Conservation (phyloP, 2,329 filamentous ascomycete genomes). For the Diplodia intermedia region DNA sequence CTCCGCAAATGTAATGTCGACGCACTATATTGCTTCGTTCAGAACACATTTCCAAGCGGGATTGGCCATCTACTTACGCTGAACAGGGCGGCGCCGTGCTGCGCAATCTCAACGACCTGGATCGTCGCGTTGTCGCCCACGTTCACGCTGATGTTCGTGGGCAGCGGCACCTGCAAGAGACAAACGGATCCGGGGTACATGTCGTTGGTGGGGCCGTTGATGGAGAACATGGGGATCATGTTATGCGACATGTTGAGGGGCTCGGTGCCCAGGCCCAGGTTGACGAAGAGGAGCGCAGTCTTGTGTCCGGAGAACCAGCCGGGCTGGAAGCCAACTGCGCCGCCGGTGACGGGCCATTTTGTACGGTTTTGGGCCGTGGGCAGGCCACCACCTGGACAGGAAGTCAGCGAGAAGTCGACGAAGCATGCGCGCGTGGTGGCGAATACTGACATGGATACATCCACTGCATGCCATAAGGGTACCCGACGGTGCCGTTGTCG, state of each 20-base stretch:
- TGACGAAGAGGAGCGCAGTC: slow-evolving; percentile 85
- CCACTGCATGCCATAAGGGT: slow-evolving; percentile 94
- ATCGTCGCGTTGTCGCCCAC: slow-evolving; percentile 90
- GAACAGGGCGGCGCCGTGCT: slow-evolving; percentile 83
- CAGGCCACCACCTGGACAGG: slow-evolving; percentile 78
- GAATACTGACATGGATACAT: slow-evolving; percentile 82
- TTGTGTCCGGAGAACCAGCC: slow-evolving; percentile 94
- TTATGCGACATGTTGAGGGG: slow-evolving; percentile 86
- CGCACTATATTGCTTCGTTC: slow-evolving; percentile 70
- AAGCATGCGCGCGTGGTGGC: neutral
- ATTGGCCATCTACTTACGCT: slow-evolving; percentile 62
- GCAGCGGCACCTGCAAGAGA: slow-evolving; percentile 85
- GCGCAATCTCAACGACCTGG: slow-evolving; percentile 81
- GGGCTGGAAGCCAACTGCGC: slow-evolving; percentile 87
- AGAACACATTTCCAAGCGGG: neutral
- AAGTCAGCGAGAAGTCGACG: neutral
- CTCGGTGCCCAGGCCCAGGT: slow-evolving; percentile 82
- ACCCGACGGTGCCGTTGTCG: slow-evolving; percentile 55
- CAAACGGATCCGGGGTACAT: slow-evolving; percentile 91
- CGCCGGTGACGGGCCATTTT: slow-evolving; percentile 86
- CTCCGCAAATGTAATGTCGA: slow-evolving; percentile 90
- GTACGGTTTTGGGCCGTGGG: slow-evolving; percentile 80
- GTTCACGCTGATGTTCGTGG: slow-evolving; percentile 71
- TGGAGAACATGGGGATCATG: slow-evolving; percentile 81
- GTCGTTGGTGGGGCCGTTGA: slow-evolving; percentile 79